Conservation (phyloP, 2,329 filamentous ascomycete genomes). For the Chrysosporium queenslandicum region DNA sequence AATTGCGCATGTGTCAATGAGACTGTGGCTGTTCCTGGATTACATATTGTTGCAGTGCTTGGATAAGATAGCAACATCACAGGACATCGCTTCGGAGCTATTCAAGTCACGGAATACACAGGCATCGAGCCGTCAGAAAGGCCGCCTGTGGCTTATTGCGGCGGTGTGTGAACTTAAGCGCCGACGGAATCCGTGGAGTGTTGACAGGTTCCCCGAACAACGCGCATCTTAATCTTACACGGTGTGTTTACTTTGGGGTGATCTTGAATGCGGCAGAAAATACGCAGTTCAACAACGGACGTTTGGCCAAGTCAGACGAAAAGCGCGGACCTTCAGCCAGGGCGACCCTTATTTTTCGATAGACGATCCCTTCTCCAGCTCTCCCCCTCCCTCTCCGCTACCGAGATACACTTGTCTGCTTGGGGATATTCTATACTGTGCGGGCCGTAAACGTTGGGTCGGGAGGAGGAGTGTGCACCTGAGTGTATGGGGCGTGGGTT, state of each 20-base stretch:
- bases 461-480: constrained; percentile 11
- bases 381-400: neutral
- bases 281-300: no score
- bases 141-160: neutral
- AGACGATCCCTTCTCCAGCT: no score
- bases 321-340: no score
- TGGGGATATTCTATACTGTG: no score
- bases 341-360: no score
- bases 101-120: neutral
- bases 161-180: neutral
- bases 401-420: no score
- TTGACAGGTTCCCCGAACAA: neutral
- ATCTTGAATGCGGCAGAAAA: no score
- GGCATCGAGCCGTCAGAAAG: neutral
- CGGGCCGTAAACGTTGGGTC: neutral
- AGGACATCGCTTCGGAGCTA: neutral
- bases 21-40: constrained; percentile 3
- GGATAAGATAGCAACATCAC: neutral
- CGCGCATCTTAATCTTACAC: neutral
- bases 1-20: neutral
- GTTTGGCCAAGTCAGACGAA: no score
- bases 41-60: neutral
- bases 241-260: no score
- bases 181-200: neutral
- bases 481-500: constrained; percentile 30